Evolutionary conservation across 495 filamentous ascomycete genomes (phyloP).

Genomic region (Penicillium mononematosum): DNA sequence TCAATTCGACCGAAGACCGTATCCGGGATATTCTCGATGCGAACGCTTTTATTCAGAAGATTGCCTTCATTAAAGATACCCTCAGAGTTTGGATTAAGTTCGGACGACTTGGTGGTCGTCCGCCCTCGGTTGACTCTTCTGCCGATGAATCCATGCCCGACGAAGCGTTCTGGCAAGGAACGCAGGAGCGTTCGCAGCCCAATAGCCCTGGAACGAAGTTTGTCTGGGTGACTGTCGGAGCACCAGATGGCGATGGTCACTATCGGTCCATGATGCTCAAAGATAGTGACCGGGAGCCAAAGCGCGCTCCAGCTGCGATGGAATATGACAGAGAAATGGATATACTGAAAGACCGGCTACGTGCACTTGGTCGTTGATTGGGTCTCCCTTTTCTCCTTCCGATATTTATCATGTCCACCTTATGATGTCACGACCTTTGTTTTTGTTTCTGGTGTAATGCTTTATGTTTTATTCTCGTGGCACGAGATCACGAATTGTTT

Average conservation of each 20-base stretch:
- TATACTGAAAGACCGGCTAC: slow-evolving; percentile 35
- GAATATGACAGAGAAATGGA: slow-evolving; percentile 36
- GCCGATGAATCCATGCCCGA: slow-evolving; percentile 44
- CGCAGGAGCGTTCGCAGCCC: slow-evolving; percentile 50
- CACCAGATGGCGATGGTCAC: slow-evolving; percentile 66
- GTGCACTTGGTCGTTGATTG: slow-evolving; percentile 29
- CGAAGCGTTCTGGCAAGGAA: slow-evolving; percentile 66
- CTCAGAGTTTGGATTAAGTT: slow-evolving; percentile 71
- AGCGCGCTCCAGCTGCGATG: slow-evolving; percentile 13
- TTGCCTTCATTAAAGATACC: slow-evolving; percentile 69
- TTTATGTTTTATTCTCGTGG: slow-evolving; percentile 8
- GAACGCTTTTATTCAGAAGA: slow-evolving; percentile 78
- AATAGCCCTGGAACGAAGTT: slow-evolving; percentile 65
- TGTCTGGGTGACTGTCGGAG: slow-evolving; percentile 83
- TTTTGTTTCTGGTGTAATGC: slow-evolving; percentile 11
- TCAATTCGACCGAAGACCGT: slow-evolving; percentile 53
- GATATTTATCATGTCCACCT: slow-evolving; percentile 17
- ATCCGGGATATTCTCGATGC: slow-evolving; percentile 64
- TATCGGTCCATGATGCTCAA: slow-evolving; percentile 47
- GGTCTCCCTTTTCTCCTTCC: slow-evolving; percentile 9
- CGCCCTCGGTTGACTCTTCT: slow-evolving; percentile 10
- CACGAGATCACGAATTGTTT: slow-evolving; percentile 7
- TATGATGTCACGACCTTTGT: slow-evolving; percentile 32
- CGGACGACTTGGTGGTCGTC: slow-evolving; percentile 62
- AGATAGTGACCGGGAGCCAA: slow-evolving; percentile 19